A percentile compares a stretch with the other conserved stretches of the same genome.
phyloP scores from a whole-genome alignment of 768 basidiomycete species.

The Filobasidium wieringae region DNA sequence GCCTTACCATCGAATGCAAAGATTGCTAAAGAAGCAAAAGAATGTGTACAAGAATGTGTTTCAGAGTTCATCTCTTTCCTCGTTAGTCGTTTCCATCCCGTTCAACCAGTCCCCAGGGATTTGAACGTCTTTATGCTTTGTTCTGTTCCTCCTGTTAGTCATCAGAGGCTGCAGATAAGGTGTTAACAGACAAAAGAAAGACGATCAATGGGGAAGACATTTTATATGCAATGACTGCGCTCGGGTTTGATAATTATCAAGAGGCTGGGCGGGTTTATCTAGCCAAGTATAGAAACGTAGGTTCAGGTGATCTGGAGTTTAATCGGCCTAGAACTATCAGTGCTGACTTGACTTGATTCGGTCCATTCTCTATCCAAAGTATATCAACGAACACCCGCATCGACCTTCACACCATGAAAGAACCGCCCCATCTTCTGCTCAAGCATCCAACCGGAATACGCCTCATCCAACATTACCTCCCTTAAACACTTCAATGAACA shows the following conservation, averaged over 20 bases:
- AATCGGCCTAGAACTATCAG: background rate
- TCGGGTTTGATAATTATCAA: slow-evolving; percentile 91
- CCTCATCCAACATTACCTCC: too few species aligned
- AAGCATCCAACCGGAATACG: background rate
- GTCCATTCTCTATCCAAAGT: background rate
- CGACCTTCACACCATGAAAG: background rate
- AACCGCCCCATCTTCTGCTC: background rate
- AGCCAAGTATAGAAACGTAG: slow-evolving; percentile 72
- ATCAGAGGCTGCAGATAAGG: slow-evolving; percentile 89
- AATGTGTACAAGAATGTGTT: slow-evolving; percentile 96
- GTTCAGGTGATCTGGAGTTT: slow-evolving; percentile 4
- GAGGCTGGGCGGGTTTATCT: slow-evolving; percentile 86
- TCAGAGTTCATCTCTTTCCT: slow-evolving; percentile 98
- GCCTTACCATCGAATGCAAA: slow-evolving; percentile 81
- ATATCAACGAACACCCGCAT: background rate
- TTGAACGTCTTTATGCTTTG: background rate
- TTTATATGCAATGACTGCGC: slow-evolving; percentile 76
- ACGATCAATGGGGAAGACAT: slow-evolving; percentile 98
- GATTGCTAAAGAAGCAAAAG: slow-evolving; percentile 96
- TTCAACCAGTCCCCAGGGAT: too few species aligned
- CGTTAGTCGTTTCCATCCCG: slow-evolving; percentile 25
- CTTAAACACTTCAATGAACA: background rate
- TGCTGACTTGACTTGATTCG: background rate
- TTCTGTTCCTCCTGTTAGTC: slow-evolving; percentile 41
- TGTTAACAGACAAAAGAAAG: slow-evolving; percentile 87